phyloP scores from a whole-genome alignment of 768 basidiomycete species.

The Tricholoma terreum region DNA sequence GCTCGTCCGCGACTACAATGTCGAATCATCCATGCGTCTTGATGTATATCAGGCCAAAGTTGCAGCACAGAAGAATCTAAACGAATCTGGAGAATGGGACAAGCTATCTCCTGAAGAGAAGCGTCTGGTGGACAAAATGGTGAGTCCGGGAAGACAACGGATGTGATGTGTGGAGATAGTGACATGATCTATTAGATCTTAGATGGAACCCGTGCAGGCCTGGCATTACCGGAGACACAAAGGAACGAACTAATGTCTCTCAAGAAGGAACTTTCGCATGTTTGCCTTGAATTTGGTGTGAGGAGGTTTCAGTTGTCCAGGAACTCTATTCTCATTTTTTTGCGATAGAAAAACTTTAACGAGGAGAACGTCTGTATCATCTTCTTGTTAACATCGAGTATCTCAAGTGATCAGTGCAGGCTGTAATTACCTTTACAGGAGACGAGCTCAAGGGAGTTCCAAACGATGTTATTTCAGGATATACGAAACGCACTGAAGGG shows the following conservation, averaged over 20 bases:
- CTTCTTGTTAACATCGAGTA: not conserved
- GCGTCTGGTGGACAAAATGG: conserved; percentile 79
- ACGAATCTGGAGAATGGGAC: conserved; percentile 58
- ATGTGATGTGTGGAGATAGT: not conserved
- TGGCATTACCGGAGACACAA: conserved; percentile 66
- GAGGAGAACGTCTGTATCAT: conserved; percentile 65
- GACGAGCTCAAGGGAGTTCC: conserved; percentile 83
- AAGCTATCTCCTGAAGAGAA: conserved; percentile 63
- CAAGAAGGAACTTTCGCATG: conserved; percentile 75
- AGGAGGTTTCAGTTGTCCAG: conserved; percentile 21
- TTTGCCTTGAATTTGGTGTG: conserved; percentile 77
- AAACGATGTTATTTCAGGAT: conserved; percentile 75
- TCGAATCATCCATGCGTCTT: conserved; percentile 77
- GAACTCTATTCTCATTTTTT: not conserved
- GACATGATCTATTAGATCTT: conserved; percentile 39
- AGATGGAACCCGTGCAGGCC: conserved; percentile 77
- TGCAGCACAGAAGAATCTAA: conserved; percentile 66
- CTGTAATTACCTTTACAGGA: conserved; percentile 57
- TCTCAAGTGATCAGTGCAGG: conserved; percentile 34
- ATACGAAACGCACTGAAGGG: conserved; percentile 59
- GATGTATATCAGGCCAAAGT: conserved; percentile 77
- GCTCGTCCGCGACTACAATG: conserved; percentile 64
- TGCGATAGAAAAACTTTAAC: conserved; percentile 78
- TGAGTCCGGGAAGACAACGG: conserved; percentile 19
- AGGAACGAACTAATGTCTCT: conserved; percentile 52